A percentile compares a stretch with the other conserved stretches of the same genome.
These are phyloP conservation scores for Penicillium bovifimosum DNA, from an alignment of 495 filamentous ascomycete species.

Conservation along the genomic window DNA sequence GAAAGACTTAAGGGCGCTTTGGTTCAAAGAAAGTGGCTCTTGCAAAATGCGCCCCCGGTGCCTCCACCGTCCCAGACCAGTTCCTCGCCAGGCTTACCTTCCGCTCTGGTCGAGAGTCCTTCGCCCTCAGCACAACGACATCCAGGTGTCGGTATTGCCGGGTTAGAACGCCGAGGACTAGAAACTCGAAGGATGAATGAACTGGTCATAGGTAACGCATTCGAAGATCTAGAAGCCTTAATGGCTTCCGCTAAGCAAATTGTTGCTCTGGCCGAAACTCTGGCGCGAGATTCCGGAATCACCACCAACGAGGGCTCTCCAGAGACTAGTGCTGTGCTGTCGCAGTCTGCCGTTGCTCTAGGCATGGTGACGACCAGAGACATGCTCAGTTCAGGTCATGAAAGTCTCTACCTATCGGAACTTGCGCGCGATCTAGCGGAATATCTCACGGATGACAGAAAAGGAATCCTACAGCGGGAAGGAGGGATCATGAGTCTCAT, in stretches of 20 bases:
- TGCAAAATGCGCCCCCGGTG: constrained; percentile 86
- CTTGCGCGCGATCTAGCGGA: constrained; percentile 86
- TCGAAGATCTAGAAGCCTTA: constrained; percentile 92
- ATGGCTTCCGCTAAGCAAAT: constrained; percentile 97
- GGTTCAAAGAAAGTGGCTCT: constrained; percentile 92
- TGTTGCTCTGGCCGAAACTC: constrained; percentile 83
- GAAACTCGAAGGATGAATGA: constrained; percentile 88
- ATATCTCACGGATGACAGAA: constrained; percentile 84
- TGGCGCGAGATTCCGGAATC: constrained; percentile 63
- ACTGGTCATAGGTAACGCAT: constrained; percentile 84
- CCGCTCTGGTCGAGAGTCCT: constrained; percentile 14
- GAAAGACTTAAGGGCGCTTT: constrained; percentile 82
- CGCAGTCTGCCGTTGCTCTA: constrained; percentile 76
- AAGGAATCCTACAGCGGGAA: constrained; percentile 73
- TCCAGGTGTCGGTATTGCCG: constrained; percentile 82
- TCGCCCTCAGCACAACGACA: constrained; percentile 37
- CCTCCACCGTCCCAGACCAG: constrained; percentile 53
- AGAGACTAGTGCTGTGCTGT: constrained; percentile 68
- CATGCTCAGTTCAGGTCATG: constrained; percentile 61
- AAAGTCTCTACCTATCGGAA: constrained; percentile 64
- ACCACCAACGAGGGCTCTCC: constrained; percentile 49
- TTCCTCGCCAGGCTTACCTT: constrained; percentile 16
- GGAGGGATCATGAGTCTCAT: constrained; percentile 94
- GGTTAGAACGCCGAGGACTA: constrained; percentile 76
- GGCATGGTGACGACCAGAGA: constrained; percentile 92